Base-by-base conservation (phyloP, 2,329 filamentous ascomycete genomes). In the Stagonosporopsis chrysanthemi region DNA sequence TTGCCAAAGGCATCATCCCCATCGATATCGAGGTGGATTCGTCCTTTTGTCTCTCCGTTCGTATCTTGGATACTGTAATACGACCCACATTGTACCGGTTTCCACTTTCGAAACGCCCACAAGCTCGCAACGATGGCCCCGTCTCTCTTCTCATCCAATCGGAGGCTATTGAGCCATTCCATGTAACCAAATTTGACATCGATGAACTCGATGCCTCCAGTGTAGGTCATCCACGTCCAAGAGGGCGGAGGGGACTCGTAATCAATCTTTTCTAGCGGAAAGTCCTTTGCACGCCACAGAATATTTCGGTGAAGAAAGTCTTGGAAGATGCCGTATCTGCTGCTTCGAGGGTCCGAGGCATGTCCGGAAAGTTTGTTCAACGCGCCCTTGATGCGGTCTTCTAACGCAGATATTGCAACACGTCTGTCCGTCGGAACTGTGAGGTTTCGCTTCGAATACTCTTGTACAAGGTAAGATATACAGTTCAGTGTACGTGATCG, bases 141-240 rank as follows among this genome's bases (percentile, higher is more conserved):
- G 14, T 31, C 17, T n/a, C 19, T 19, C 38, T 22, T 22, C 38
- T 40, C 19, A 19, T 40, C 38, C n/a, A n/a, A n/a, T n/a, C n/a
- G n/a, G n/a, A n/a, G n/a, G n/a, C n/a, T n/a, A n/a, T n/a, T n/a
- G n/a, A n/a, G n/a, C n/a, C n/a, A n/a, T n/a, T n/a, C n/a, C n/a
- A n/a, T n/a, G n/a, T n/a, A n/a, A n/a, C n/a, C n/a, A n/a, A n/a
- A n/a, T n/a, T n/a, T n/a, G n/a, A n/a, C n/a, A n/a, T n/a, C n/a
- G n/a, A n/a, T n/a, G 17, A 40, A 23, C 17, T 22, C 19, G 6
- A 40, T 14, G n/a, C 45, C 46, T 29, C 49, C 36, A 26, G 41
- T 41, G 38, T 50, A 52, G 29, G 60, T 46, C 50, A 63, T 52
- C 56, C 56, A 66, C 33, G 52, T 58, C 66, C 66, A 67, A 11